These are phyloP conservation scores for Dryadomyces quercus-mongolicae DNA, from an alignment of 2,329 filamentous ascomycete species.

Conservation along the genomic window DNA sequence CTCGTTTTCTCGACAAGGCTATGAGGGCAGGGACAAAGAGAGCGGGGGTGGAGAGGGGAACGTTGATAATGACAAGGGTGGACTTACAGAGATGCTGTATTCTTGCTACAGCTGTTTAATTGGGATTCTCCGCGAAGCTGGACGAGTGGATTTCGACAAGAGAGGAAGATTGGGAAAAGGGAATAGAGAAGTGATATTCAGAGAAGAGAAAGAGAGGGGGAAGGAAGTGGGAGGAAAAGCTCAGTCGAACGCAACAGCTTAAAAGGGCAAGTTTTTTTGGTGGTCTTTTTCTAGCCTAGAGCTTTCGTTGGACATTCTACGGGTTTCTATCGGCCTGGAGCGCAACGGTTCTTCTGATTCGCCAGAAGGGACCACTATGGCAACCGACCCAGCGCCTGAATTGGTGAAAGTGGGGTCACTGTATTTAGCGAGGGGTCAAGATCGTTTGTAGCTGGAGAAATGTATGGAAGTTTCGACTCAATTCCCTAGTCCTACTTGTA, in stretches of 20 bases:
- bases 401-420: slow-evolving; percentile 3
- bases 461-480: slow-evolving; percentile 3
- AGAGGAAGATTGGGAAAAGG: slow-evolving; percentile 5
- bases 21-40: background rate
- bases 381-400: slow-evolving; percentile 8
- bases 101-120: background rate
- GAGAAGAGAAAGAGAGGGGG: slow-evolving; percentile 7
- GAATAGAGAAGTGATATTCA: background rate
- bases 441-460: slow-evolving; percentile 1
- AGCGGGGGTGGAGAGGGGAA: background rate
- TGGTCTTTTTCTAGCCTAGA: slow-evolving; percentile 12
- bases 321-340: slow-evolving; percentile 21
- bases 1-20: slow-evolving; percentile 1
- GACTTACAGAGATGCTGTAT: background rate
- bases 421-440: background rate
- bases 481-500: background rate
- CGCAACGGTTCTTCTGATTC: slow-evolving; percentile 15
- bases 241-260: slow-evolving; percentile 16
- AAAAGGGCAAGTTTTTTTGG: slow-evolving; percentile 18
- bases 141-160: background rate
- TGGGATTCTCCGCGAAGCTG: background rate
- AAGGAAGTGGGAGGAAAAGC: slow-evolving; percentile 6
- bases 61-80: background rate
- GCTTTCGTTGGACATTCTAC: slow-evolving; percentile 19
- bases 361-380: slow-evolving; percentile 9